Base-by-base conservation (phyloP, 306 rosid species). In the Cucurbita ficifolia region DNA sequence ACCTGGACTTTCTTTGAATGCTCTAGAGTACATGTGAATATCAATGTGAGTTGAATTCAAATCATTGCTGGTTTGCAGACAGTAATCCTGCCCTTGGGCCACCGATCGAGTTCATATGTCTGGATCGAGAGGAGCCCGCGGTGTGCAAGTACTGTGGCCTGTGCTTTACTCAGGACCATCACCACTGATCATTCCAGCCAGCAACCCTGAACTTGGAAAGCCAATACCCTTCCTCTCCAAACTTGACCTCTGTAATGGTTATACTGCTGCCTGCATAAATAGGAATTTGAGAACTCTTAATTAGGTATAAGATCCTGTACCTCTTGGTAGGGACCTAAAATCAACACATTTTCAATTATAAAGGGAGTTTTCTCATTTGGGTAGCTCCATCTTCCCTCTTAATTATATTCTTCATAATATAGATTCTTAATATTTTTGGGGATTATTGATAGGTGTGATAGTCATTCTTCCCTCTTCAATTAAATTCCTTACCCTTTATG, bases 111-210 rank as follows among this genome's bases (percentile, higher is more conserved):
- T 94, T 58, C 77, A 94, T 94, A 80, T 94, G 97, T 81, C 96
- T 94, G 7, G 97, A 89, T 79, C 79, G 72, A 83, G 73, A 65
- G 13, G 84, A 85, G 81, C 97, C 98, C 4, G 96, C 96, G 13
- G 42, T 94, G 56, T 90, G 98, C 96, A 94, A 91, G 87, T 94
- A 91, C 46, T 94, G 97, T 40, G 99, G 97, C 79, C 84, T 88
- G 19, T 89, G 96, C 54, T 91, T 67, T 69, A 80, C 85, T 73
- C 98, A 90, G 83, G 92, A 86, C 77, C 98, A 94, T 81, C 91
- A 88, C 82, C 96, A 86, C 77, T 87, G 39, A 40, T 67, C 12
- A 3, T 45, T 43, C 55, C 55, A 67, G 55, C 36, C 17, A 45
- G 73, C 35, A 64, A 64, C 52, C 70, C 52, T 2, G n/a, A 10